Conservation (phyloP, 768 basidiomycete species). For the Clitopilus passeckerianus region DNA sequence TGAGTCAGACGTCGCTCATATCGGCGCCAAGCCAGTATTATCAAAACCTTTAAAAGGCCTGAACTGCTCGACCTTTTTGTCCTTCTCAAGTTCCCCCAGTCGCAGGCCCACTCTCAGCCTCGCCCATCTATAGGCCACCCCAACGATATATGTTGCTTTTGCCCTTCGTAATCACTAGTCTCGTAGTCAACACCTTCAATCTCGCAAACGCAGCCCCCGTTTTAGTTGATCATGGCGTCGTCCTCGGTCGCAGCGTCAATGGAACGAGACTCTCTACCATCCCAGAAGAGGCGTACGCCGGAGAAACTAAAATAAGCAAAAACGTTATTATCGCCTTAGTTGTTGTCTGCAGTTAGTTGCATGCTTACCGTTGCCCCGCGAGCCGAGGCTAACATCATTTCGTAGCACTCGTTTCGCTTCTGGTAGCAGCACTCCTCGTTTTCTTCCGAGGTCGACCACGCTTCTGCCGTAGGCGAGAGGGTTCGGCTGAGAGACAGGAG, state of each 20-base stretch:
- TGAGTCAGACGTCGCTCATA: background rate
- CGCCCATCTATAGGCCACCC: background rate
- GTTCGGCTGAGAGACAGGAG: background rate
- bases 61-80: background rate
- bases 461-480: background rate
- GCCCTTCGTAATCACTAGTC: background rate
- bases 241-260: background rate
- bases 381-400: background rate
- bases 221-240: background rate
- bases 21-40: background rate
- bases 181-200: background rate
- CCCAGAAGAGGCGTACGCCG: background rate
- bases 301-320: background rate
- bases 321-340: background rate
- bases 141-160: background rate
- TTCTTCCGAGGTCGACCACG: background rate
- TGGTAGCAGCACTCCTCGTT: background rate
- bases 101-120: background rate
- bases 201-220: background rate
- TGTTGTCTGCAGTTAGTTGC: background rate
- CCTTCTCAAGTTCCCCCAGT: background rate
- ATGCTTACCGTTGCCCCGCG: background rate
- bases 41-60: background rate
- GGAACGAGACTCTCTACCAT: background rate
- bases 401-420: background rate